These are phyloP conservation scores for Botryotinia calthae DNA, from an alignment of 2,329 filamentous ascomycete genomes.

Conservation along the genomic window DNA sequence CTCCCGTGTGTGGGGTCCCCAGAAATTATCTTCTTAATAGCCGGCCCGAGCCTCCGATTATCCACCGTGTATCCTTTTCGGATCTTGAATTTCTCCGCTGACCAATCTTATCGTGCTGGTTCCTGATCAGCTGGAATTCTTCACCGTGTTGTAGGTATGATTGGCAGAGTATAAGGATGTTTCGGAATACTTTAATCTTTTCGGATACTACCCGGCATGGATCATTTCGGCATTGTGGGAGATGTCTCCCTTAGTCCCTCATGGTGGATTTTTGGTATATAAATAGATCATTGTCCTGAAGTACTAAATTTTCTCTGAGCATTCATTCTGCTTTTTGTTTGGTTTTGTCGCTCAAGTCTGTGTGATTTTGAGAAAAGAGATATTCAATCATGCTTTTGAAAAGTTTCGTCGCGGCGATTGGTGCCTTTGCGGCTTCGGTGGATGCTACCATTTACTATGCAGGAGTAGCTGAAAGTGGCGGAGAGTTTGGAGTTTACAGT, in stretches of 20 bases:
- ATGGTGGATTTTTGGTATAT: not conserved
- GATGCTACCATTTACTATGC: constrained; percentile 48
- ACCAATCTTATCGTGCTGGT: not conserved
- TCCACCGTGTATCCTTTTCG: not conserved
- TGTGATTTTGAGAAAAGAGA: not conserved
- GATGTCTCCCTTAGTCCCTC: not conserved
- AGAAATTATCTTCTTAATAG: not conserved
- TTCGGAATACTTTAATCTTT: not conserved
- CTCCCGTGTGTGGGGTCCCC: not conserved
- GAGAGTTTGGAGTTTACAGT: constrained; percentile 49
- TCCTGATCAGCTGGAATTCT: not conserved
- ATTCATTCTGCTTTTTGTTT: too few relatives aligned
- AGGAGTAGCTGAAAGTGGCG: constrained; percentile 48
- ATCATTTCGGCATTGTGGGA: constrained; percentile 6
- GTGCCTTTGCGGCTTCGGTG: constrained; percentile 5
- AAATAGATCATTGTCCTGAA: not conserved
- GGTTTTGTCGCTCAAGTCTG: not conserved
- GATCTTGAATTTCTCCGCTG: not conserved
- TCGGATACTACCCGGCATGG: not conserved
- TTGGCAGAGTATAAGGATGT: not conserved
- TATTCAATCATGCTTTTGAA: constrained; percentile 4
- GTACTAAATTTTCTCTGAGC: too few relatives aligned
- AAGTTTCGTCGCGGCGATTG: not conserved
- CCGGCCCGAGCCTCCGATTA: constrained; percentile 16
- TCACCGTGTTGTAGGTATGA: not conserved